Base-by-base conservation (phyloP, 2,329 filamentous ascomycete genomes). In the Amauroascus niger region DNA sequence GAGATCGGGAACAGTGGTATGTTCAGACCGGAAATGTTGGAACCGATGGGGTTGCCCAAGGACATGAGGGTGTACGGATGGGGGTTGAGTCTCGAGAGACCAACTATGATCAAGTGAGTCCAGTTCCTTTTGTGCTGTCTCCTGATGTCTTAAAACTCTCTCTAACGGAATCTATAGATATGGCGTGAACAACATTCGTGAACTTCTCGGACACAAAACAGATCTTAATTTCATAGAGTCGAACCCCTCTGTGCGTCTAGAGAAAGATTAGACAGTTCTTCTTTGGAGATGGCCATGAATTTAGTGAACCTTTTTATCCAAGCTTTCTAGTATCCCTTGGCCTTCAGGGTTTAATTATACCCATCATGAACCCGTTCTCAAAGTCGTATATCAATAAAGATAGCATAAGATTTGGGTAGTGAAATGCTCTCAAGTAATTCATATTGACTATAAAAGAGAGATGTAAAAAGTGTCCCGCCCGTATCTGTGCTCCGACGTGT, bases 1-100 rank as follows among this genome's bases (percentile, higher is more conserved):
- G 93, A 97, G 75, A 97, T 97, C 67, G 93, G 93, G 56, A 97
- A 98, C 75, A 91, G 86, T 63, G 93, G 93, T 59, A 97, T 98
- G 90, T 98, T 98, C 82, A 80, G 93, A 61, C 90, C 93, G 1
- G 93, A 98, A 73, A 96, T 97, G 91, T 72, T 96, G 65, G 86
- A 95, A 72, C 78, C 89, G 4, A 95, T 96, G 90, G 91, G 91
- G 32, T 72, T 97, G 65, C 90, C 90, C 22, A 88, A 84, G 72
- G 87, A 95, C 65, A 82, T 97, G 82, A 78, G 87, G 58, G 90
- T 96, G 8, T 97, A 95, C 67, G 93, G 93, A 32, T 97, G 89
- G 79, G 93, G 93, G 35, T 74, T 98, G 66, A 88, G 83, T 69
- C 72, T 98, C 67, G 93, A 98, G 77, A 76, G 93, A 63, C 93